phyloP scores from a whole-genome alignment of 257 asterid species.

The Fraxinus anomala region DNA sequence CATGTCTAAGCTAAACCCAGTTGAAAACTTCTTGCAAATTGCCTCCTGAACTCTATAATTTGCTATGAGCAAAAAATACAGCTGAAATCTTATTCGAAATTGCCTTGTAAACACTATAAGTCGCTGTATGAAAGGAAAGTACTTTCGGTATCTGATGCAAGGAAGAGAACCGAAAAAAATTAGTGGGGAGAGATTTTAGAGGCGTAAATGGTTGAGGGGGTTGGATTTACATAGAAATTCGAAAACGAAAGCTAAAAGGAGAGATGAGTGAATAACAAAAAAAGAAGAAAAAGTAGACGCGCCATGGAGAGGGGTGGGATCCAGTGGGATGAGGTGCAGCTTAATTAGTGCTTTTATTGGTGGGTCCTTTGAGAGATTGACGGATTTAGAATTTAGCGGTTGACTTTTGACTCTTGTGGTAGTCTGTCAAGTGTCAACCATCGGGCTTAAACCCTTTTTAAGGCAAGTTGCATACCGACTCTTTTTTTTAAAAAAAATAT shows the following conservation, averaged over 20 bases:
- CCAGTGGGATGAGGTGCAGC: background rate
- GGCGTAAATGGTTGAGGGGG: background rate
- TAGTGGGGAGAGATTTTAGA: background rate
- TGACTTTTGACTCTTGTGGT: background rate
- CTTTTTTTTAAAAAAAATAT: too few relatives aligned
- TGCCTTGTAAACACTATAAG: background rate
- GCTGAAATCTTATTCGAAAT: background rate
- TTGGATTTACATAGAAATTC: background rate
- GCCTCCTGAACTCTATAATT: background rate
- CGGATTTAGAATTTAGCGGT: background rate
- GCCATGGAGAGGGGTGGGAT: background rate
- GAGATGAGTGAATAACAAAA: background rate
- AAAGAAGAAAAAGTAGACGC: slow-evolving; percentile 4
- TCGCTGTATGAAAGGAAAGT: background rate
- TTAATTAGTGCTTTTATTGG: background rate
- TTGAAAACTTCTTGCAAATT: background rate
- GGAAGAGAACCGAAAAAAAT: background rate
- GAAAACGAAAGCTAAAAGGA: slow-evolving; percentile 1
- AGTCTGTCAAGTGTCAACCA: background rate
- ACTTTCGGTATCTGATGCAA: background rate
- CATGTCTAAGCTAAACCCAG: slow-evolving; percentile 17
- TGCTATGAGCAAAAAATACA: background rate
- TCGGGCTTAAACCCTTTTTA: too few relatives aligned
- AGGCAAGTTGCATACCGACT: too few relatives aligned
- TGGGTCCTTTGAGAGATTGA: background rate